Base-by-base conservation (phyloP, 805 yeast genomes). In the Wickerhamiella sorbophila region DNA sequence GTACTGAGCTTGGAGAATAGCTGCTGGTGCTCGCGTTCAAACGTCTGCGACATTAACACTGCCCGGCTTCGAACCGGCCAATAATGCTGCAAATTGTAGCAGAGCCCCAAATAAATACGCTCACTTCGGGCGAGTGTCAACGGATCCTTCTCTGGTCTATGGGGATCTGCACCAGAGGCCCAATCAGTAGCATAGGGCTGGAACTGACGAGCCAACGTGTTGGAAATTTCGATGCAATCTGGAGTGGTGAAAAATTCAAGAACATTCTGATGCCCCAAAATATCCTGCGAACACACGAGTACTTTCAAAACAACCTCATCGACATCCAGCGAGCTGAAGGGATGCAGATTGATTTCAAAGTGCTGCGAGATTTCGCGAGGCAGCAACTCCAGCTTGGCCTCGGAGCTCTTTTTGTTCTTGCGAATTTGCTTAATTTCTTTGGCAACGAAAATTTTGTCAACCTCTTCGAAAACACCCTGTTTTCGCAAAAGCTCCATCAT, bases 61-160 rank as follows among this genome's bases (percentile, higher is more conserved):
- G 95, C 94, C 47, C 95, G 66, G 63, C 88, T 80, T 57, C 99
- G 73, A 1, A 95, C 75, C 47, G 77, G 74, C 99, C 99, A 93
- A 58, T 91, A 91, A 48, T 76, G 77, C 49, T 81, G 81, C 52
- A 91, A 62, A 52, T 91, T 85, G 58, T 77, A 83, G 53, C 86
- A 78, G 42, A 87, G 67, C 53, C 82, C 94, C 49, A 93, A 62
- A 54, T 75, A 91, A 4, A 91, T 63, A 52, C 86, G 74, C 57
- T 91, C 99, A 0, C 94, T 81, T 45, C 97, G 68, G 32, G 87
- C 87, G 44, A 91, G 69, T 40, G 82, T 91, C 26, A 63, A 61
- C 1, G 85, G 78, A 58, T 82, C 82, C 54, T 79, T 81, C 41
- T 74, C 81, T 0, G 85, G 79, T 38, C 63, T 44, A 24, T 60